Conservation (phyloP, 805 yeast species). For the Candida fluviatilis region DNA sequence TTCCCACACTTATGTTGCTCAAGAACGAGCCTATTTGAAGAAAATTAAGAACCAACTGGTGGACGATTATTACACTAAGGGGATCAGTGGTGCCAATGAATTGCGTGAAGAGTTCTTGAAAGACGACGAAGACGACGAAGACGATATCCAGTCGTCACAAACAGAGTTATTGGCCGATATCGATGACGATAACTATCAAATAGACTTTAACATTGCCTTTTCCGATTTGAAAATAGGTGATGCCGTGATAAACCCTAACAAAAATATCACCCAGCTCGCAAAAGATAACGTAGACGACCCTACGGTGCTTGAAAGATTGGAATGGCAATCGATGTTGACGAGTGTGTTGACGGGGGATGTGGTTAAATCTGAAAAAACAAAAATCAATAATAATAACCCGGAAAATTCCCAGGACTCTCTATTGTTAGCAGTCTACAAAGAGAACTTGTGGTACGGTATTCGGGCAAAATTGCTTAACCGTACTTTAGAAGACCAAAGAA, state of each 20-base stretch:
- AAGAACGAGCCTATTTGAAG: conserved; percentile 63
- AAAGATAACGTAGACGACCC: conserved; percentile 41
- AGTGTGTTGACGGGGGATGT: conserved; percentile 94
- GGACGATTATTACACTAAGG: conserved; percentile 73
- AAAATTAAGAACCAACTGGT: conserved; percentile 56
- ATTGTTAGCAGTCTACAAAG: conserved; percentile 53
- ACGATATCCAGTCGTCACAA: conserved; percentile 15
- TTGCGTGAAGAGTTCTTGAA: conserved; percentile 15
- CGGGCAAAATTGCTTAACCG: conserved; percentile 79
- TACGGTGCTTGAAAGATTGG: conserved; percentile 68
- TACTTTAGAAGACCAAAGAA: conserved; percentile 71
- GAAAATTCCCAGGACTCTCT: conserved; percentile 43
- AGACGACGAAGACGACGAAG: conserved; percentile 21
- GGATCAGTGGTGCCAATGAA: conserved; percentile 44
- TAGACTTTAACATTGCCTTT: conserved; percentile 42
- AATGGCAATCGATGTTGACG: conserved; percentile 94
- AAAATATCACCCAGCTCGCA: conserved; percentile 33
- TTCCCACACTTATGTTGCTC: conserved; percentile 41
- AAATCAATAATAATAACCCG: conserved; percentile 45
- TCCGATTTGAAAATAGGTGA: conserved; percentile 28
- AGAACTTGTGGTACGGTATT: conserved; percentile 83
- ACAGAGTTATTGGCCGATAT: conserved; percentile 34
- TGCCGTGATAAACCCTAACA: conserved; percentile 21
- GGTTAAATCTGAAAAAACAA: conserved; percentile 82
- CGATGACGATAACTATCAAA: conserved; percentile 43